Evolutionary conservation across 2,329 filamentous ascomycete genomes (phyloP), one percentile per base, ranked within the genome.

Genomic region (Calonectria ilicicola): DNA sequence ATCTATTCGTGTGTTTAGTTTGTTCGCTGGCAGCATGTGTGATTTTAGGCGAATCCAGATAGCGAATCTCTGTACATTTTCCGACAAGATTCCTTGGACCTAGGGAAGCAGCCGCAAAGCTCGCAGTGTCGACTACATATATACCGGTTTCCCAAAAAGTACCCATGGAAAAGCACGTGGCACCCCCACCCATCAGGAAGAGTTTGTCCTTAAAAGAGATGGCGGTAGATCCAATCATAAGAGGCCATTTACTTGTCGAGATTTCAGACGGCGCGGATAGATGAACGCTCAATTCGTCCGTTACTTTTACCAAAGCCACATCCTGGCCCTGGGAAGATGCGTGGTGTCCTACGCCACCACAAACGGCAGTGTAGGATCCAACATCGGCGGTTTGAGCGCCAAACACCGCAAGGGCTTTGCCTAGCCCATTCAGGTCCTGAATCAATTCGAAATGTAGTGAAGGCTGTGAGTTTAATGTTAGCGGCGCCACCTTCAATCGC

Each of bases 101-200:
- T 8, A 26, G 21, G 14, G 35, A 26, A 14, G 35, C 49, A 19
- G 49, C 73, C 29, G 63, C 6, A 26, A 67, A 10, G 56, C 47
- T 63, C 15, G 69, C 65, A 4, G 80, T 58, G 7, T 72, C 65
- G 26, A 91, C 77, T 2, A 84, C 81, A 64, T 86, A 93, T 15
- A 88, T 85, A 1, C 91, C 91, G 38, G 88, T 87, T 64, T 95
- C 96, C 94, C 94, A 97, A 79, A 91, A 95, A 8, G 94, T 94
- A 1, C 95, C 95, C 89, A 98, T 98, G 0, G 94, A 95, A 85
- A 98, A 98, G 82, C 95, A 98, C 0, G 95, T 94, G 19, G 94
- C 95, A 44, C 95, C 96, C 19, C 96, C 96, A 1, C 95, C 95
- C 60, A 93, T 83, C 9, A 97, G 84, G 12, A 94, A 79, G 3